These are phyloP conservation scores for Puccinia novopanici DNA, from an alignment of 1,284 basidiomycete species.

Conservation along the genomic window DNA sequence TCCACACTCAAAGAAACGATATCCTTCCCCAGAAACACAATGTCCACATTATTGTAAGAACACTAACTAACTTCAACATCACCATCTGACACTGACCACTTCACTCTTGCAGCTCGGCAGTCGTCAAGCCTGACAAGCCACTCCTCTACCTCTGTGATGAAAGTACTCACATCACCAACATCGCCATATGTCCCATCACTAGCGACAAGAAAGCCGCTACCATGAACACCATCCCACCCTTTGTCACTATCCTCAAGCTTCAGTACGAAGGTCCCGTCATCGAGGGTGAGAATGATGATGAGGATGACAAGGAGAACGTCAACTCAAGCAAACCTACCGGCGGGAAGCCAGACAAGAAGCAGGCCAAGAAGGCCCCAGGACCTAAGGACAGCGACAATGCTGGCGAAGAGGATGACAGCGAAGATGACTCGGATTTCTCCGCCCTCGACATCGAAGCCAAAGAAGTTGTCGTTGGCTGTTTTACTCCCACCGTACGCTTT, in stretches of 20 bases:
- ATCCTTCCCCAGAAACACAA: neutral
- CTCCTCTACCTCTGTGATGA: slow-evolving; percentile 47
- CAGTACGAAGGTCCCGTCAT: slow-evolving; percentile 47
- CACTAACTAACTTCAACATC: neutral
- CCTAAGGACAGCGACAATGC: neutral
- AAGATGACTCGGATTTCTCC: slow-evolving; percentile 41
- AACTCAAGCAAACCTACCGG: neutral
- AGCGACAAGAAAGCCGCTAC: neutral
- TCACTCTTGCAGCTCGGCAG: slow-evolving; percentile 29
- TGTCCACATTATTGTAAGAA: slow-evolving; percentile 18
- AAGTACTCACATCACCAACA: slow-evolving; percentile 45
- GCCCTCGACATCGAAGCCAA: slow-evolving; percentile 37
- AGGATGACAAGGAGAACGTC: slow-evolving; percentile 30
- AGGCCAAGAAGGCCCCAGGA: slow-evolving; percentile 10
- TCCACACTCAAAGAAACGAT: neutral
- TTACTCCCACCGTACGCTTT: slow-evolving; percentile 28
- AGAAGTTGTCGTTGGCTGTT: slow-evolving; percentile 43
- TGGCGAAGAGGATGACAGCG: slow-evolving; percentile 21
- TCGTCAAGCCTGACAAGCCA: slow-evolving; percentile 37
- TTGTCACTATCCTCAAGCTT: slow-evolving; percentile 40
- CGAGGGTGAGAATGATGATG: slow-evolving; percentile 33
- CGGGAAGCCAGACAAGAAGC: slow-evolving; percentile 20
- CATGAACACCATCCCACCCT: slow-evolving; percentile 13
- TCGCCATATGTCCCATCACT: slow-evolving; percentile 20
- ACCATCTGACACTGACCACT: neutral